phyloP scores from a whole-genome alignment of 306 rosid genomes.

The Medicago truncatula region DNA sequence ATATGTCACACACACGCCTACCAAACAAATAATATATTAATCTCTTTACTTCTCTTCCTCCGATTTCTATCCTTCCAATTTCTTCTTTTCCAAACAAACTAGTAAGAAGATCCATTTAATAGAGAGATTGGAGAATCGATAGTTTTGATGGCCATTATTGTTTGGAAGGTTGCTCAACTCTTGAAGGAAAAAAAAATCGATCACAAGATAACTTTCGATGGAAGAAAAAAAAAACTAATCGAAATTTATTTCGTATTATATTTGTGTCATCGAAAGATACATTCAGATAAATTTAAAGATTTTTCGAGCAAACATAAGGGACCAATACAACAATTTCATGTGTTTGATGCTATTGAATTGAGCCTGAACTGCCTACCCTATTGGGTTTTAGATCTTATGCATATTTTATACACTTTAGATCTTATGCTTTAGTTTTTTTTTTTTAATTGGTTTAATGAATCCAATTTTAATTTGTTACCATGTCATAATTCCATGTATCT shows the following conservation, averaged over 20 bases:
- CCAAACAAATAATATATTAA: background rate
- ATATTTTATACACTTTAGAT: background rate
- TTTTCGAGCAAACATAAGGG: no score
- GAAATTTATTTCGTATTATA: no score
- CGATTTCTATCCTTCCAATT: background rate
- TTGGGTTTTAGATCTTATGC: background rate
- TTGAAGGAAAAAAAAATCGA: no score
- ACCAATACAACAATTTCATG: no score
- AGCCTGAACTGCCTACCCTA: background rate
- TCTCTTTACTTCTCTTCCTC: background rate
- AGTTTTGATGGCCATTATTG: background rate
- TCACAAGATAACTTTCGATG: no score
- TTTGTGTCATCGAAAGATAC: no score
- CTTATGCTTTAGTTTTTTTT: background rate
- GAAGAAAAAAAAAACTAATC: no score
- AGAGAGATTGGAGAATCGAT: background rate
- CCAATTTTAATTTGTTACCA: background rate
- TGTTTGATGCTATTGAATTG: background rate
- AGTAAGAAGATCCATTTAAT: background rate
- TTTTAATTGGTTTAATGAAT: background rate
- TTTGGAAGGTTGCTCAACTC: no score
- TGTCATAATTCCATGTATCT: background rate
- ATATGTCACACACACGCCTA: background rate
- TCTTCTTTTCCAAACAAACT: background rate
- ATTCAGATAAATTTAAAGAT: no score